A percentile compares a stretch with the other conserved stretches of the same genome.
Evolutionary conservation across 768 basidiomycete species (phyloP).

Genomic region (Hygrocybe punicea): DNA sequence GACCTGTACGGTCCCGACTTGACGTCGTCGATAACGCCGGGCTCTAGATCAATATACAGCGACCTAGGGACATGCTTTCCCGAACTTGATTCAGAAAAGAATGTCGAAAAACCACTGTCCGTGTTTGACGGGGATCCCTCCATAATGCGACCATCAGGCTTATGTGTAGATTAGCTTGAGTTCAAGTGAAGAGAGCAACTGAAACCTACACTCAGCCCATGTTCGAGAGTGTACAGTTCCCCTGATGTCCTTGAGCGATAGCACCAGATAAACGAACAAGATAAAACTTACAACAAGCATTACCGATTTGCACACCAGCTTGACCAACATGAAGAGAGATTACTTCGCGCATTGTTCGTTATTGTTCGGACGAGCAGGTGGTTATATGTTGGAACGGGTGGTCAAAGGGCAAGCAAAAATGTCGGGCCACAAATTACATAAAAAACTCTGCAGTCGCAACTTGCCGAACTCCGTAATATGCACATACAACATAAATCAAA

Average conservation of each 20-base stretch:
- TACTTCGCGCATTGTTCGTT: constrained; percentile 76
- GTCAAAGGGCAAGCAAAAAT: constrained; percentile 37
- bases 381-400: constrained; percentile 21
- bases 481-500: background rate
- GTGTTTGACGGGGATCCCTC: constrained; percentile 63
- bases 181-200: background rate
- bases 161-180: constrained; percentile 18
- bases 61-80: constrained; percentile 97
- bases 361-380: constrained; percentile 6
- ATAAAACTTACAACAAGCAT: constrained; percentile 83
- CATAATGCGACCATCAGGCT: constrained; percentile 90
- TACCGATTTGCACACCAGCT: constrained; percentile 92
- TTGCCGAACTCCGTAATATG: background rate
- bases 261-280: constrained; percentile 11
- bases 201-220: constrained; percentile 82
- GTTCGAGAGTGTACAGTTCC: constrained; percentile 98
- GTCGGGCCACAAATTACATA: constrained; percentile 5
- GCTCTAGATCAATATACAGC: constrained; percentile 94
- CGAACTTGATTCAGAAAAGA: constrained; percentile 93
- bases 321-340: constrained; percentile 97
- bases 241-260: constrained; percentile 45
- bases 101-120: constrained; percentile 92
- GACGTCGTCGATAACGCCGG: constrained; percentile 93
- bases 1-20: constrained; percentile 87
- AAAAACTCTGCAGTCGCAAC: background rate